Evolutionary conservation across 2,329 filamentous ascomycete species (phyloP), one percentile per base, ranked within the genome.

Genomic region (Fusarium equiseti): DNA sequence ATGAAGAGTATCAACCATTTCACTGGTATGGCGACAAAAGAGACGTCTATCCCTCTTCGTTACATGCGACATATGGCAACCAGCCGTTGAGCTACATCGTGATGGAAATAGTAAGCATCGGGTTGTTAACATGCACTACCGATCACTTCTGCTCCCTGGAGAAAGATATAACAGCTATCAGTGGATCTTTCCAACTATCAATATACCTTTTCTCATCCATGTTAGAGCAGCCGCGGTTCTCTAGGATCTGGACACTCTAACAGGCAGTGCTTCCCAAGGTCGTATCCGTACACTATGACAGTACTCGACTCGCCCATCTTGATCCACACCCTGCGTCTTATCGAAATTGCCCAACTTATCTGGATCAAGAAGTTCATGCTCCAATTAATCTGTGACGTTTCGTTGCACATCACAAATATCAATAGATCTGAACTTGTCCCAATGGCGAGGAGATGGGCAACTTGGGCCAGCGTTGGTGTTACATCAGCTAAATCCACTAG

Each of bases 61-160:
- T 49, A 8, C 46, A 32, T 32, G 46, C n/a, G n/a, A 6, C 10
- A 32, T 49, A 32, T 49, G 46, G 46, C 11, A 3, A 49, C 46
- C 46, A 49, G 46, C 46, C 46, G n/a, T 49, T 49, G n/a, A 32
- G n/a, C 12, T 49, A 49, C 27, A 22, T 49, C n/a, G 32, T 49
- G 46, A 49, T 49, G 26, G 46, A 49, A 6, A 49, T 49, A 22
- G 46, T 49, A 12, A 29, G 7, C 18, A 32, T 32, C 12, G 46
- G 46, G 18, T 15, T 49, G 3, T 49, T 49, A 6, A 10, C 18
- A 32, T 49, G 46, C 46, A 49, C 18, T 29, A 16, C 8, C 13
- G 27, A 32, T 10, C 46, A 49, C n/a, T 22, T 49, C 18, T 49
- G 27, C 46, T 32, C 46, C 8, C 46, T 32, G 27, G 46, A 49